Base-by-base conservation (phyloP, 768 basidiomycete genomes). In the Lactarius trivialis region DNA sequence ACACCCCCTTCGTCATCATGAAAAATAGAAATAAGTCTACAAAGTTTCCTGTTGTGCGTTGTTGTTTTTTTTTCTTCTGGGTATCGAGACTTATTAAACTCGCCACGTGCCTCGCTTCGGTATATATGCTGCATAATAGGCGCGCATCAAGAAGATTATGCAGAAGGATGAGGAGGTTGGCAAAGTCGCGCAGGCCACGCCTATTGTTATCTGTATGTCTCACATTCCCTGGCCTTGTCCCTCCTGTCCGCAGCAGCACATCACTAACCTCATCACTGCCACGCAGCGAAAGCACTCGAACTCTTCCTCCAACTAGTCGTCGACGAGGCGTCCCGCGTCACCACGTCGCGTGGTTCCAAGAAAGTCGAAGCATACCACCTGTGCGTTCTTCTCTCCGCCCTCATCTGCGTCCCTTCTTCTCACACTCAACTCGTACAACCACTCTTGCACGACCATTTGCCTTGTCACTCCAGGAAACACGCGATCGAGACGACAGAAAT, bases 111-210 rank as follows among this genome's bases (percentile, higher is more conserved):
- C 48, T 24, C 36, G 19, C 32, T 60, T 33, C 19, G 41, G 41
- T n/a, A 43, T 21, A 43, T 43, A 37, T 37, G 37, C n/a, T 34
- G 32, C 37, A 24, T 39, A 96, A 24, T 39, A 96, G 94, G 95
- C 96, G 4, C 88, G 96, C 50, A 98, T 98, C 78, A 98, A 98
- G 82, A 91, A 93, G 78, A 97, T 98, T 60, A 98, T 98, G 92
- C 96, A 98, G 78, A 93, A 94, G 72, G 96, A 98, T 71, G 96
- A 98, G 71, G 96, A 98, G 71, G 96, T 98, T 21, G 96, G 96
- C 61, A 98, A 98, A 73, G 93, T 98, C 34, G 93, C 96, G 2
- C 92, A 94, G 72, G 94, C 93, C 30, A 96, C 95, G 4, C 96
- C 96, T 0, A 83, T 98, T 63, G 91, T 98, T 61, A 97, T 98